These are phyloP conservation scores for Globisporangium viniferum DNA, from an alignment of 352 stramenopile genomes.

Conservation along the genomic window DNA sequence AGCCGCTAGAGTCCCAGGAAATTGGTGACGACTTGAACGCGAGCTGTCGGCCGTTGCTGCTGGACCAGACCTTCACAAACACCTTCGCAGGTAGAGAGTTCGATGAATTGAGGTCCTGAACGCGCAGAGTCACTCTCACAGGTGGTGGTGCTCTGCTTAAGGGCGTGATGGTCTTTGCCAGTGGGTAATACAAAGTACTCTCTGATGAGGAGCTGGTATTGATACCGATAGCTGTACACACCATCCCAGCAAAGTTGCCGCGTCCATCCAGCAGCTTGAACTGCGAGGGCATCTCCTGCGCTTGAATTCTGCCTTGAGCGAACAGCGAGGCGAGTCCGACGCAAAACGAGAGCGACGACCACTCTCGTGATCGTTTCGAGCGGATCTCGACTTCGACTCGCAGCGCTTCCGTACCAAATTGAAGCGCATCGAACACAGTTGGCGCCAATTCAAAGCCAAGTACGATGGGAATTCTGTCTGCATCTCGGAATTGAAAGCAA, in stretches of 20 bases:
- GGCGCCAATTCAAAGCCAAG: slow-evolving; percentile 10
- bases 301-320: background rate
- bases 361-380: slow-evolving; percentile 10
- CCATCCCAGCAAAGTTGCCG: background rate
- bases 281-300: background rate
- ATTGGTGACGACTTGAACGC: background rate
- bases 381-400: slow-evolving; percentile 13
- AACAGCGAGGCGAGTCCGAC: background rate
- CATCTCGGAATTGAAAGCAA: background rate
- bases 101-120: slow-evolving; percentile 6
- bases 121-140: background rate
- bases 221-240: background rate
- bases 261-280: slow-evolving; percentile 7
- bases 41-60: slow-evolving; percentile 2
- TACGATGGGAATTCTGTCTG: background rate
- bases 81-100: background rate
- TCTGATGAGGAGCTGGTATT: background rate
- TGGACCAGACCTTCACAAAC: slow-evolving; percentile 15
- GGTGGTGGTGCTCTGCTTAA: background rate
- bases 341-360: slow-evolving; percentile 10
- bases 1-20: background rate
- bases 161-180: background rate
- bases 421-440: slow-evolving; percentile 10
- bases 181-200: background rate
- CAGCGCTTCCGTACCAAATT: background rate